Base-by-base conservation (phyloP, 2,329 filamentous ascomycete genomes). In the Tolypocladium tundrense region DNA sequence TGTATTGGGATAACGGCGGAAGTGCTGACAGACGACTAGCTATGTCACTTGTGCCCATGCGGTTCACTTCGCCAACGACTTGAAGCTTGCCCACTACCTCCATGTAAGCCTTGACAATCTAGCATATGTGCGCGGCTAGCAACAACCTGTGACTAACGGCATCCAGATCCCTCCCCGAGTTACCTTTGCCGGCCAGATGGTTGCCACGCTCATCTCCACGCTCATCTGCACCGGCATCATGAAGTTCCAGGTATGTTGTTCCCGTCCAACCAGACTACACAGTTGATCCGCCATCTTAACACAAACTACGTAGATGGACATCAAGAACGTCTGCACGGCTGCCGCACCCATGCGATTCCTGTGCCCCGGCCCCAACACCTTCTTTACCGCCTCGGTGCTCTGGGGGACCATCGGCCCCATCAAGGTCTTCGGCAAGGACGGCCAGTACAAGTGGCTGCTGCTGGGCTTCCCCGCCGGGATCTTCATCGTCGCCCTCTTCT, bases 1-100 rank as follows among this genome's bases (percentile, higher is more conserved):
- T 10, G 16, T 16, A 10, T 31, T 9, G 3, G 48, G 19, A 3
- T 4, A 2, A 1, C 13, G 48, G n/a, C 5, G n/a, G 10, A n/a
- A 13, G 19, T 21, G 19, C 31, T 52, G 33, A 52, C 19, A n/a
- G 39, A 37, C 31, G 14, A 21, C n/a, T 27, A 60, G 67, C 43
- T 73, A 68, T 58, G 65, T 72, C 19, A 68, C 72, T 0, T 69
- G 67, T 14, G 65, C 67, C 1, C 71, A 74, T 31, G 71, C 72
- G 1, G 60, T 75, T 2, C 63, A 65, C 55, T 75, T 75, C 54
- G 69, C 61, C 55, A 68, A 62, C 51, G 74, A 70, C 53, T 61
- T 71, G 52, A 73, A 73, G 61, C 56, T 73, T 31, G 71, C 69
- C 2, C 72, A 73, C 57, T 79, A 80, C 64, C 73, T 80, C 64